These are phyloP conservation scores for Huntiella abstrusa DNA, from an alignment of 2,329 filamentous ascomycete genomes.

Conservation along the genomic window DNA sequence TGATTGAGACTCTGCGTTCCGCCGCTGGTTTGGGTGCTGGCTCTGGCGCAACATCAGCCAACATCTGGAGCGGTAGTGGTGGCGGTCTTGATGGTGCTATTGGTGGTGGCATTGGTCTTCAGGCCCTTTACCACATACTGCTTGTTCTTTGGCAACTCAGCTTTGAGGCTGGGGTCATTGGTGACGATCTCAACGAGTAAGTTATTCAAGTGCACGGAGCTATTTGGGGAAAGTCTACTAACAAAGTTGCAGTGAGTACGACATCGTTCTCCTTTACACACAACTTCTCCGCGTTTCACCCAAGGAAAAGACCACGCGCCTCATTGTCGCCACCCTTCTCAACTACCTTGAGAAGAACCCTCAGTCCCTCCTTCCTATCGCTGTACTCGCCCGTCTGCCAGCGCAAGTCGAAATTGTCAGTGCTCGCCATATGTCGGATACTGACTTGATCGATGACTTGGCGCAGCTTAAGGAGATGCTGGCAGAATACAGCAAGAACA, in stretches of 20 bases:
- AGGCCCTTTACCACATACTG: slow-evolving; percentile 84
- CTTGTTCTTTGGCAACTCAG: slow-evolving; percentile 92
- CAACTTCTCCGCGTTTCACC: slow-evolving; percentile 80
- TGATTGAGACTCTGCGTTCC: slow-evolving; percentile 65
- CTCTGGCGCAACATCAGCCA: slow-evolving; percentile 35
- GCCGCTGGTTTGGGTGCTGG: slow-evolving; percentile 56
- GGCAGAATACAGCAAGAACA: slow-evolving; percentile 49
- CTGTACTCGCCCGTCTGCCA: slow-evolving; percentile 69
- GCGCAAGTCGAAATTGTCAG: slow-evolving; percentile 43
- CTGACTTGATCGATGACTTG: slow-evolving; percentile 45
- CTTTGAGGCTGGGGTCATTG: slow-evolving; percentile 63
- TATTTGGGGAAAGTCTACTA: background rate
- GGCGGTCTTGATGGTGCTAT: slow-evolving; percentile 43
- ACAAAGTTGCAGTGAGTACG: slow-evolving; percentile 51
- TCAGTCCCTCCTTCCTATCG: slow-evolving; percentile 61
- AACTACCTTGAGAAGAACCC: slow-evolving; percentile 60
- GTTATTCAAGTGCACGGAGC: slow-evolving; percentile 16
- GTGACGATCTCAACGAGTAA: slow-evolving; percentile 68
- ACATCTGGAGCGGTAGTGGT: slow-evolving; percentile 44
- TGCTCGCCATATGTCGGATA: slow-evolving; percentile 43
- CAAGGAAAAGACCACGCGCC: slow-evolving; percentile 91
- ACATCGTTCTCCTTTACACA: slow-evolving; percentile 81
- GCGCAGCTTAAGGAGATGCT: slow-evolving; percentile 41
- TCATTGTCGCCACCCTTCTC: slow-evolving; percentile 73
- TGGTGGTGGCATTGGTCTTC: slow-evolving; percentile 73